phyloP scores from a whole-genome alignment of 129 eudicot genomes.

The Tanacetum coccineum region DNA sequence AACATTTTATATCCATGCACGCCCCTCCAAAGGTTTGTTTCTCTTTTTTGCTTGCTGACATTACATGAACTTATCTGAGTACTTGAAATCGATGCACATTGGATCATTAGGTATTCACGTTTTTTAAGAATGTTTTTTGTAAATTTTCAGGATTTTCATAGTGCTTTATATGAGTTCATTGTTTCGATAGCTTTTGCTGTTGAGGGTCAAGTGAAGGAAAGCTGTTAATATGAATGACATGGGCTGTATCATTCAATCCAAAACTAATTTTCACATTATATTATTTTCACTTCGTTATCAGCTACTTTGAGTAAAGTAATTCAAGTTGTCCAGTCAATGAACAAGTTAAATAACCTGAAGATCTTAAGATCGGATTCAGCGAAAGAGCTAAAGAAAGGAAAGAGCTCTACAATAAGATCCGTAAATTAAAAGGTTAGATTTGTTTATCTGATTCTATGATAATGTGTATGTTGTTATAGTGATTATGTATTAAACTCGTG shows the following conservation, averaged over 20 bases:
- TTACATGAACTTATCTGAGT: no score
- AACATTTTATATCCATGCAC: no score
- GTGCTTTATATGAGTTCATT: no score
- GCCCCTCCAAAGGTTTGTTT: no score
- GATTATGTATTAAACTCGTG: constrained; percentile 18
- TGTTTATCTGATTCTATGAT: not conserved
- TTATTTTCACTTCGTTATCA: constrained; percentile 9
- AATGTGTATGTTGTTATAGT: not conserved
- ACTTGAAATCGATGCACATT: no score
- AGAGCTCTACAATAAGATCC: constrained; percentile 81
- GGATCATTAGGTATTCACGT: no score
- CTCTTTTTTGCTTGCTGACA: no score
- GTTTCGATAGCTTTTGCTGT: no score
- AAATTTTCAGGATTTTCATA: no score
- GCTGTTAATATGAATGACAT: no score
- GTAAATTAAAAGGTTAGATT: constrained; percentile 73
- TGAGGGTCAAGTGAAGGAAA: no score
- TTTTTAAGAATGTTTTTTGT: no score
- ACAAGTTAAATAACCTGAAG: constrained; percentile 55
- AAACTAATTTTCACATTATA: constrained; percentile 29
- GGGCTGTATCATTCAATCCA: constrained; percentile 57
- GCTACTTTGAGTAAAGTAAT: not conserved
- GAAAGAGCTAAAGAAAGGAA: constrained; percentile 73
- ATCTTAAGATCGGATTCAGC: constrained; percentile 58
- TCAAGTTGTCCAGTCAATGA: constrained; percentile 44